Evolutionary conservation across 805 yeast species (phyloP), one percentile per base, ranked within the genome.

Genomic region (Yamadazyma akitaensis): DNA sequence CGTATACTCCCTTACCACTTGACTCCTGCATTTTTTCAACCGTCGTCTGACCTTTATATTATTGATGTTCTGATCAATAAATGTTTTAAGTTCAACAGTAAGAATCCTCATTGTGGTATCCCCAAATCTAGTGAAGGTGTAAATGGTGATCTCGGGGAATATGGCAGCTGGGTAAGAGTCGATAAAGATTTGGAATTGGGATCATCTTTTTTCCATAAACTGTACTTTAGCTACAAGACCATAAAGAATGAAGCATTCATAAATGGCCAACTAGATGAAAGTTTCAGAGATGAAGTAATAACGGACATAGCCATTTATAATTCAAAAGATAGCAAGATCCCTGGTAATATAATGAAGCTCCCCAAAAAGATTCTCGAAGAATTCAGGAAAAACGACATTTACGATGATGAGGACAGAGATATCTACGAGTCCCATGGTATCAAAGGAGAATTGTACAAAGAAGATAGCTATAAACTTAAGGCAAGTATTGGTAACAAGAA

Each of bases 131-230:
- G 37, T 2, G 58, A 57, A 6, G 70, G 70, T 2, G 36, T 47
- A 8, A 32, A 51, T 36, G 72, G 66, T 5, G 64, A 67, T 35
- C 37, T 61, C 12, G 41, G 42, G 1, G 19, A 25, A 13, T 43
- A 51, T 32, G 65, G 67, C 7, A 65, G 64, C 11, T 79, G 82
- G 81, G 44, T 51, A 32, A 62, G 64, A 42, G 50, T 77, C 21
- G 69, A 70, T 18, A 79, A 79, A 52, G 84, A 80, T 55, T 63
- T 81, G 33, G 55, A 57, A 14, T 64, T 80, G 46, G 73, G 73
- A 4, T 53, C 59, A 18, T 64, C 74, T 4, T 78, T 81, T 81
- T 51, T 68, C 31, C 56, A 60, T 40, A 62, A 63, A 41, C 68
- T 71, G 34, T 79, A 55, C 55, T 53, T 81, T 16, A 67, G 59